Evolutionary conservation across 164 flowering plant genomes (phyloP).

Genomic region (Liquidambar formosana): DNA sequence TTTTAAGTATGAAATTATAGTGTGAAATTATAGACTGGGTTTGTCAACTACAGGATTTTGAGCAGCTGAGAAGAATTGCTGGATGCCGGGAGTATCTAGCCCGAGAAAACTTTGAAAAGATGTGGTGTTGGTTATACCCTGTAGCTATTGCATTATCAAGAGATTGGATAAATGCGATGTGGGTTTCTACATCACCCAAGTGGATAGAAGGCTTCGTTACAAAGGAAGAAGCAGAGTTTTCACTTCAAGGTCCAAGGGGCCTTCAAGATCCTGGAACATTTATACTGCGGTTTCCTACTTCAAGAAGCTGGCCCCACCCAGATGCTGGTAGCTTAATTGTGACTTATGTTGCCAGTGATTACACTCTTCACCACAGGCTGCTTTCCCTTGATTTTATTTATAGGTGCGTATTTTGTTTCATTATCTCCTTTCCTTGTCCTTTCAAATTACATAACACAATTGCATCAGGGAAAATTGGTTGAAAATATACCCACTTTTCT

Average conservation of each 20-base stretch:
- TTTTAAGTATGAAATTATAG: background rate
- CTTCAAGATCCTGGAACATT: constrained; percentile 83
- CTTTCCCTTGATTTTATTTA: constrained; percentile 52
- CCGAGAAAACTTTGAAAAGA: constrained; percentile 72
- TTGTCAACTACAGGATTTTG: constrained; percentile 57
- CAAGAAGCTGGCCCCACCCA: constrained; percentile 99
- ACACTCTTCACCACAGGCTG: constrained; percentile 60
- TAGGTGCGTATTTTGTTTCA: constrained; percentile 32
- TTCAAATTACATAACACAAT: background rate
- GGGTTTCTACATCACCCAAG: constrained; percentile 64
- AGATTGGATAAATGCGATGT: constrained; percentile 48
- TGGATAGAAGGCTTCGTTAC: constrained; percentile 96
- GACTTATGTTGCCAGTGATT: constrained; percentile 76
- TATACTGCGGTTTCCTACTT: constrained; percentile 86
- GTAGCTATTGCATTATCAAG: constrained; percentile 74
- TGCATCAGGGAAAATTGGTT: too few species aligned
- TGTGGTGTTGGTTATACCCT: constrained; percentile 97
- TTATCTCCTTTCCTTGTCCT: background rate
- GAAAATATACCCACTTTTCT: too few species aligned
- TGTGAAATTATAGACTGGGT: background rate
- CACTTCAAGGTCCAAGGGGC: constrained; percentile 62
- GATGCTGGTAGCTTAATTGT: constrained; percentile 93
- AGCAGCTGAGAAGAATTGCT: constrained; percentile 61
- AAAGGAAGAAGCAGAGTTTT: constrained; percentile 87
- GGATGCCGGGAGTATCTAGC: constrained; percentile 61